Base-by-base conservation (phyloP, 2,329 filamentous ascomycete species). In the Chaetomiaceae sp. region DNA sequence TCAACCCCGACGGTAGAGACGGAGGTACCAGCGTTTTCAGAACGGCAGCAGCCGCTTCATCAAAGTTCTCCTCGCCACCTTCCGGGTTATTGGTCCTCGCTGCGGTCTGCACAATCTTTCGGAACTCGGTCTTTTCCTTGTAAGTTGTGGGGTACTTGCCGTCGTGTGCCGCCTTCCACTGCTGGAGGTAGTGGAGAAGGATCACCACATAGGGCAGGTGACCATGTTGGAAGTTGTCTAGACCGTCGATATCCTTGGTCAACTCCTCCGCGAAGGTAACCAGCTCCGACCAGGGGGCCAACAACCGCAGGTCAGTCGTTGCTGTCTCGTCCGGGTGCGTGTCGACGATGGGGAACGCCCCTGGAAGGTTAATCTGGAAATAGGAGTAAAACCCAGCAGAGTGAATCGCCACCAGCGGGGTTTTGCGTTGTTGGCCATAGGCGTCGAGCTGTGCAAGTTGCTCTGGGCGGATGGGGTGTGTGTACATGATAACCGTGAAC, bases 61-160 rank as follows among this genome's bases (percentile, higher is more conserved):
- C 90, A 65, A 90, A 99, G 69, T 99, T 99, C 73, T 99, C 94
- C 66, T 99, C 94, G 52, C 87, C 89, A 41, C 90, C 91, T 67
- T 95, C 90, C 0, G 89, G 69, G 53, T 84, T 95, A 61, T 86
- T 74, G 46, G 75, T 87, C 61, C 90, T 82, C 61, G 86, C 81
- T 2, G 80, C 82, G 5, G 77, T 75, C 10, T 82, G 75, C 1
- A 99, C 82, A 11, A 85, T 71, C 25, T 84, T 80, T 51, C 88
- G 80, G 67, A 99, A 97, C 13, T 84, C 84, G 7, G 78, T 85
- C 74, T 99, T 99, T 58, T 97, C 90, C 58, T 86, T 83, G 71
- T 95, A 96, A 2, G 77, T 85, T 10, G 75, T 75, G 4, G 94
- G 94, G 33, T 80, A 74, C 29, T 79, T 75, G 14, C 87, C 89